phyloP scores from a whole-genome alignment of 2,329 filamentous ascomycete species.

The Raffaelea albimanens region DNA sequence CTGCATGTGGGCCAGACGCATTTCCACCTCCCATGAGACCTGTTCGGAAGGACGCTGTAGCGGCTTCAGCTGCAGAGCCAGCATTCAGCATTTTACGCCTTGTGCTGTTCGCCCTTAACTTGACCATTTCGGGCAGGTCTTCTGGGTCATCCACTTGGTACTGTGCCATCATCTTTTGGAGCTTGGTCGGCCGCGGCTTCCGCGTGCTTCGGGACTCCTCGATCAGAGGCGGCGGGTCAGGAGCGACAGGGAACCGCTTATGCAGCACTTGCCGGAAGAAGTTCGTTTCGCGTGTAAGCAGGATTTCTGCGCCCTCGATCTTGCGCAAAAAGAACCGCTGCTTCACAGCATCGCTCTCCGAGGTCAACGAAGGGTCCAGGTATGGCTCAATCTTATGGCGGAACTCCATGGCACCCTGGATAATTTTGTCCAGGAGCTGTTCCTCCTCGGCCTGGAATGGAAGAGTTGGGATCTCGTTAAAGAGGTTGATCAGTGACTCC shows the following conservation, averaged over 20 bases:
- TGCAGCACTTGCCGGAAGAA: slow-evolving; percentile 94
- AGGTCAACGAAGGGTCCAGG: slow-evolving; percentile 73
- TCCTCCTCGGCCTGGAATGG: slow-evolving; percentile 97
- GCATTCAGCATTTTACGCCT: slow-evolving; percentile 62
- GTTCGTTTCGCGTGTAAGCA: slow-evolving; percentile 90
- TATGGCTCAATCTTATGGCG: slow-evolving; percentile 71
- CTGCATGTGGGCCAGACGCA: no score
- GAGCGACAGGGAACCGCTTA: slow-evolving; percentile 86
- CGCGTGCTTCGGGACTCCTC: slow-evolving; percentile 84
- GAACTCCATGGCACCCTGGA: slow-evolving; percentile 76
- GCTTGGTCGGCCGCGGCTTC: slow-evolving; percentile 91
- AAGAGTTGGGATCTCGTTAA: slow-evolving; percentile 68
- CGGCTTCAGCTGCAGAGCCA: slow-evolving; percentile 30
- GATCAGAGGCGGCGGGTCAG: slow-evolving; percentile 73
- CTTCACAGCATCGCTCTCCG: slow-evolving; percentile 68
- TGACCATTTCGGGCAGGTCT: slow-evolving; percentile 73
- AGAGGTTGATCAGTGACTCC: slow-evolving; percentile 77
- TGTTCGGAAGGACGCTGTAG: no score
- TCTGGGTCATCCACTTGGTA: slow-evolving; percentile 85
- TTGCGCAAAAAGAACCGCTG: slow-evolving; percentile 94
- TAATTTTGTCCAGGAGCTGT: slow-evolving; percentile 73
- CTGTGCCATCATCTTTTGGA: slow-evolving; percentile 87
- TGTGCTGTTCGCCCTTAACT: slow-evolving; percentile 64
- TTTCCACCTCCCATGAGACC: no score
- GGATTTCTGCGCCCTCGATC: slow-evolving; percentile 91